Base-by-base conservation (phyloP, 805 yeast species). In the Grigorovia humatica region DNA sequence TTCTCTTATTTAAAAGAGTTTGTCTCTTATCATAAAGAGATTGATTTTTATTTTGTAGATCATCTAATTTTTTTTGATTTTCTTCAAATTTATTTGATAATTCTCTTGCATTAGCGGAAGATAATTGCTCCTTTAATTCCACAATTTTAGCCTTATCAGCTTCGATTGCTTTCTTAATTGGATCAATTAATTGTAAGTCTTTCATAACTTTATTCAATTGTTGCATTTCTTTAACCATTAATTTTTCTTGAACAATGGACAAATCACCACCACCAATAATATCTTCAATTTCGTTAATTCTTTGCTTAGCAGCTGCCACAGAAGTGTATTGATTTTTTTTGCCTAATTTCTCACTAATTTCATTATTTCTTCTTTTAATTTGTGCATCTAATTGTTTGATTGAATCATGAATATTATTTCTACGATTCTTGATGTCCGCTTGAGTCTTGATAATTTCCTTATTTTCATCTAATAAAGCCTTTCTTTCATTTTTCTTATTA, bases 171-270 rank as follows among this genome's bases (percentile, higher is more conserved):
- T 79, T 79, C 74, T 88, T 96, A 61, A 79, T 79, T 61, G 80
- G 79, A 64, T 82, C 89, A 59, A 90, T 74, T 47, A 78, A 75
- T 48, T 80, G 80, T 66, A 88, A 86, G 68, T 84, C 90, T 69
- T 84, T 85, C 64, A 83, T 81, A 65, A 85, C 72, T 72, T 87
- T 88, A 71, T 91, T 82, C 68, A 93, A 79, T 46, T 82, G 70
- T 49, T 88, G 78, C 76, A 88, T 85, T 72, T 91, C 98, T 72
- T 86, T 86, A 59, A 93, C 81, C 57, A 76, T 71, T 65, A 82
- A 78, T 74, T 88, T 84, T 77, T 93, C 99, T 57, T 91, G 96
- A 50, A 89, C 97, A 64, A 93, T 80, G 61, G 87, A 80, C 66
- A 93, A 75, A 46, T 76, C 70, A 56, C 98, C 98, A 48, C 85